Conservation (phyloP, 2,329 filamentous ascomycete species). For the Beauveria sp. region DNA sequence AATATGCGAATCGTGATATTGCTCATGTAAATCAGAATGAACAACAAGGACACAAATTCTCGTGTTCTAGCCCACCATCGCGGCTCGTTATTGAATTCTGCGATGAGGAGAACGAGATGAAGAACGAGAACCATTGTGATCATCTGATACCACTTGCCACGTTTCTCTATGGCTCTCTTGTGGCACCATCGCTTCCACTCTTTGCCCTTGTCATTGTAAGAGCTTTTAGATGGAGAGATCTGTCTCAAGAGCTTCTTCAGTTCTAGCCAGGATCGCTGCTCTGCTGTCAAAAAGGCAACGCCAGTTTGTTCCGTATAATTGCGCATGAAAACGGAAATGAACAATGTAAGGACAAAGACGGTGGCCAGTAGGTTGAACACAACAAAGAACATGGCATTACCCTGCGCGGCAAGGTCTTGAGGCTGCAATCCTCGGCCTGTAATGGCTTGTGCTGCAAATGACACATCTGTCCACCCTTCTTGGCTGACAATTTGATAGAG, state of each 20-base stretch:
- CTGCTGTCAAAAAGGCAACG: slow-evolving; percentile 89
- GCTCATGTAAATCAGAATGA: slow-evolving; percentile 72
- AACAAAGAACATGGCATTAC: slow-evolving; percentile 90
- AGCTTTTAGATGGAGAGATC: slow-evolving; percentile 89
- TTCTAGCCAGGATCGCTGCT: slow-evolving; percentile 95
- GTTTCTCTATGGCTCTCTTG: slow-evolving; percentile 86
- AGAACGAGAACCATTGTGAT: slow-evolving; percentile 74
- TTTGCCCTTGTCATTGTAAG: slow-evolving; percentile 67
- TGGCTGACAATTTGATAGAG: slow-evolving; percentile 98
- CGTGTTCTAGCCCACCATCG: slow-evolving; percentile 61
- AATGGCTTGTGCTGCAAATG: slow-evolving; percentile 75
- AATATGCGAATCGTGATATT: slow-evolving; percentile 81
- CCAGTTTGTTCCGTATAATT: slow-evolving; percentile 99
- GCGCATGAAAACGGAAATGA: slow-evolving; percentile 99
- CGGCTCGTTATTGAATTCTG: slow-evolving; percentile 78
- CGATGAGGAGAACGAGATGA: slow-evolving; percentile 73
- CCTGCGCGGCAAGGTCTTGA: slow-evolving; percentile 58
- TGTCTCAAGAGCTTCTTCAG: slow-evolving; percentile 84
- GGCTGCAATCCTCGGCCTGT: slow-evolving; percentile 71
- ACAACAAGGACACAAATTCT: slow-evolving; percentile 69
- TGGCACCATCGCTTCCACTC: slow-evolving; percentile 93
- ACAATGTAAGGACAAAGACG: slow-evolving; percentile 92
- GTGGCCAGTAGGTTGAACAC: slow-evolving; percentile 94
- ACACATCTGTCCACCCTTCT: slow-evolving; percentile 95
- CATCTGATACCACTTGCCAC: slow-evolving; percentile 79